Conservation (phyloP, 257 asterid species). For the Penstemon barbatus region DNA sequence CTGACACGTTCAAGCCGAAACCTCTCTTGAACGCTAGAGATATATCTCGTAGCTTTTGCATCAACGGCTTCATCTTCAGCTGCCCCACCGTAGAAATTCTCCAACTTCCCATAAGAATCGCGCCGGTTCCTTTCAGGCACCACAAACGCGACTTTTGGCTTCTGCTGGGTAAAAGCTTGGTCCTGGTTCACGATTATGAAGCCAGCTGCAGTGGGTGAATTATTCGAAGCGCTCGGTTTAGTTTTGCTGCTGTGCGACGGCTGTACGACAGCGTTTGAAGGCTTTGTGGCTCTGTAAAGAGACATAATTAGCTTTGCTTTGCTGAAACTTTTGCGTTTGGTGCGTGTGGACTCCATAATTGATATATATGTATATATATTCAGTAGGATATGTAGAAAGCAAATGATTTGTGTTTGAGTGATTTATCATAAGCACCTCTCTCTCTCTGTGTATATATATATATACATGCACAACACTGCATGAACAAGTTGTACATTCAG, state of each 20-base stretch:
- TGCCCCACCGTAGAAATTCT: slow-evolving; percentile 30
- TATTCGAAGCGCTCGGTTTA: slow-evolving; percentile 21
- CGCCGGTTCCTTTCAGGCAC: slow-evolving; percentile 15
- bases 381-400: slow-evolving; percentile 51
- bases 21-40: slow-evolving; percentile 56
- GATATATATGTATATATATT: too few species aligned
- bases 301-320: slow-evolving; percentile 53
- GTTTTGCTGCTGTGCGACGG: slow-evolving; percentile 26
- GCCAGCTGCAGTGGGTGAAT: slow-evolving; percentile 23
- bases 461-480: slow-evolving; percentile 62
- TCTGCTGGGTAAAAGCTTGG: slow-evolving; percentile 31
- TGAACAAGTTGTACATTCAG: background rate
- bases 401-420: slow-evolving; percentile 71
- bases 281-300: slow-evolving; percentile 38
- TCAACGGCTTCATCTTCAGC: slow-evolving; percentile 62
- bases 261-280: slow-evolving; percentile 29
- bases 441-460: slow-evolving; percentile 63
- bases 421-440: too few species aligned
- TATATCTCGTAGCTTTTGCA: slow-evolving; percentile 50
- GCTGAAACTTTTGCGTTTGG: slow-evolving; percentile 43
- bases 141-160: slow-evolving; percentile 32
- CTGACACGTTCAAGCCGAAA: slow-evolving; percentile 45
- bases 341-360: slow-evolving; percentile 48
- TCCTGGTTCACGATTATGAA: slow-evolving; percentile 41
- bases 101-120: slow-evolving; percentile 30